phyloP scores from a whole-genome alignment of 208 protist genomes.

The Dictyostelium gargantuum region DNA sequence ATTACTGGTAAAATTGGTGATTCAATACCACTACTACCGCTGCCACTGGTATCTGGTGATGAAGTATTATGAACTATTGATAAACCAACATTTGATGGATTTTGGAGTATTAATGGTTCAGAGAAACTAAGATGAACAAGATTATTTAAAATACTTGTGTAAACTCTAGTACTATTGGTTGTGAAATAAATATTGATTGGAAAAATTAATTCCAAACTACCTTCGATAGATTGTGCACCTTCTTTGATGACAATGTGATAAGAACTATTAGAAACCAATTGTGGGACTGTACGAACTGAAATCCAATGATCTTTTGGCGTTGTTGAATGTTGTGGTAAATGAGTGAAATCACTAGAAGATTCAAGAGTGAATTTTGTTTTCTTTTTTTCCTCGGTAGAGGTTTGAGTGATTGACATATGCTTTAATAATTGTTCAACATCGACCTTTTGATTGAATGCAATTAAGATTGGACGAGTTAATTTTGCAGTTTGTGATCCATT shows the following conservation, averaged over 20 bases:
- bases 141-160: too few relatives aligned
- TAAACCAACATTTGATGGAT: neutral
- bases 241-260: neutral
- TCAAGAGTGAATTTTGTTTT: conserved; percentile 26
- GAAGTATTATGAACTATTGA: too few relatives aligned
- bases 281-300: neutral
- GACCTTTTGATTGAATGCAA: conserved; percentile 26
- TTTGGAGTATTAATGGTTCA: neutral
- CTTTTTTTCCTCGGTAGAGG: neutral
- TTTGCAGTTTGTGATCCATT: neutral
- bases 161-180: neutral
- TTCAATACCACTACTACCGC: too few relatives aligned
- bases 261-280: neutral
- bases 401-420: neutral
- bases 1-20: neutral
- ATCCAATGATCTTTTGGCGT: neutral
- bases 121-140: neutral
- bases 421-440: neutral
- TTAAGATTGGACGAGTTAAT: neutral
- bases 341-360: neutral
- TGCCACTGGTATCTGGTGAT: neutral
- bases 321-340: neutral
- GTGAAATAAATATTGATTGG: neutral
- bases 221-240: neutral
- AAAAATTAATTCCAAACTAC: neutral